Percentiles rank a stretch among this genome's conserved stretches.
Evolutionary conservation across 2,329 filamentous ascomycete species (phyloP).

Genomic region (Thielaviopsis musarum): DNA sequence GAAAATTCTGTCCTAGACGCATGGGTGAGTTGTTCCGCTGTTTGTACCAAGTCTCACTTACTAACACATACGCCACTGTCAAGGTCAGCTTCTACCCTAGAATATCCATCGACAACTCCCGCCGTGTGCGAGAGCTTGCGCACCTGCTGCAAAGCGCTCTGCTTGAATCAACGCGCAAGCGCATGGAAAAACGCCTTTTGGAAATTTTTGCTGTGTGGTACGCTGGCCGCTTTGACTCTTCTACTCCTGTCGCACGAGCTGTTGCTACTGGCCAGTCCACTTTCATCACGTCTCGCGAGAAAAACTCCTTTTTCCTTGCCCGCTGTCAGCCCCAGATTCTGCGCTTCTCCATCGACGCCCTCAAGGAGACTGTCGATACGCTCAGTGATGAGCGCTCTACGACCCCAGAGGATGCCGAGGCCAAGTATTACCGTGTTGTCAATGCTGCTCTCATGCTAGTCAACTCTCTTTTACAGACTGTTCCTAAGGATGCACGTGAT

Average conservation of each 20-base stretch:
- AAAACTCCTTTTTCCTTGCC: conserved; percentile 58
- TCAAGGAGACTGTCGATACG: conserved; percentile 64
- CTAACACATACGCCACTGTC: background rate
- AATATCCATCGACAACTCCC: conserved; percentile 74
- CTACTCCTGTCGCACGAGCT: conserved; percentile 58
- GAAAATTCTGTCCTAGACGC: conserved; percentile 75
- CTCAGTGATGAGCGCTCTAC: conserved; percentile 81
- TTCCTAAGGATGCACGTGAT: conserved; percentile 32
- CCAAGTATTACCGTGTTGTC: conserved; percentile 68
- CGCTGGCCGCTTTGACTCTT: conserved; percentile 72
- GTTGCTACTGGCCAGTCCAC: conserved; percentile 58
- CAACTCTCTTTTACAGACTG: conserved; percentile 32
- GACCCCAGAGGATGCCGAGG: conserved; percentile 65
- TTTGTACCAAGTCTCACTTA: conserved; percentile 4
- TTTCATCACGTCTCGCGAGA: conserved; percentile 68
- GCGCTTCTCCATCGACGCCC: conserved; percentile 63
- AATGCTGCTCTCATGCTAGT: conserved; percentile 38
- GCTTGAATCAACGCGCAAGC: conserved; percentile 52
- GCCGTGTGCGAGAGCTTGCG: conserved; percentile 72
- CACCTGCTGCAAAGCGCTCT: conserved; percentile 55
- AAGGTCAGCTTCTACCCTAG: conserved; percentile 77
- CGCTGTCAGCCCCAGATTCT: conserved; percentile 68
- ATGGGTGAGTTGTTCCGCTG: conserved; percentile 44
- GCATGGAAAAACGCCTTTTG: conserved; percentile 65
- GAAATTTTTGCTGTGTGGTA: conserved; percentile 79